phyloP scores from a whole-genome alignment of 768 basidiomycete species.

The Agrocybe praecox region DNA sequence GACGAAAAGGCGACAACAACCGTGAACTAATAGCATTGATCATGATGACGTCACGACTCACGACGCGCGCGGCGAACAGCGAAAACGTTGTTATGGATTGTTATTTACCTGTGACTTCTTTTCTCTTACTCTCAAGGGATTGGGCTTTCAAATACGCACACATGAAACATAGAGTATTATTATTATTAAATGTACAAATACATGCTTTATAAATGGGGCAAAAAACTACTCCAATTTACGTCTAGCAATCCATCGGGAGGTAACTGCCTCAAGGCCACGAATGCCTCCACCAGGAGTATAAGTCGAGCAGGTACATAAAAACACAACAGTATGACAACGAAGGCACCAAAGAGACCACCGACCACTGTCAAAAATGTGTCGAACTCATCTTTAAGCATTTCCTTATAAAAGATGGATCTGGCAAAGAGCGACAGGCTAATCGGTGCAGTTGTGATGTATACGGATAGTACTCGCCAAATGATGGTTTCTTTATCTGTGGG shows the following conservation, averaged over 20 bases:
- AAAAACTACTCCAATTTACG: neutral
- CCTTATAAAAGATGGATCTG: neutral
- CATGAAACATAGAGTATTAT: no score
- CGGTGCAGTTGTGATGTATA: constrained; percentile 5
- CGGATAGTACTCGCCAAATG: constrained; percentile 9
- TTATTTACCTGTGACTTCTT: no score
- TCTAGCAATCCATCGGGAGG: neutral
- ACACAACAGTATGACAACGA: neutral
- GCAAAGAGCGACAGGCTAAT: neutral
- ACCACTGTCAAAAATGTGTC: no score
- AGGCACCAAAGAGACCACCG: neutral
- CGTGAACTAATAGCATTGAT: no score
- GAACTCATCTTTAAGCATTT: neutral
- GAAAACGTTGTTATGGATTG: no score
- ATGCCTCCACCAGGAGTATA: constrained; percentile 1
- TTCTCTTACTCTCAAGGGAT: no score
- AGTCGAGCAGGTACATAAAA: neutral
- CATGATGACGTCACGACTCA: no score
- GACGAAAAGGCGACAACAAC: no score
- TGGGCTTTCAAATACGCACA: no score
- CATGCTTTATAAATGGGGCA: neutral
- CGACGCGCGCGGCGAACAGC: no score
- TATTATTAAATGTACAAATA: no score
- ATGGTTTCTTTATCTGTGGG: constrained; percentile 1
- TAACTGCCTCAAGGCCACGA: neutral